Conservation (phyloP, 2,329 filamentous ascomycete genomes). For the Microdochium paspali region DNA sequence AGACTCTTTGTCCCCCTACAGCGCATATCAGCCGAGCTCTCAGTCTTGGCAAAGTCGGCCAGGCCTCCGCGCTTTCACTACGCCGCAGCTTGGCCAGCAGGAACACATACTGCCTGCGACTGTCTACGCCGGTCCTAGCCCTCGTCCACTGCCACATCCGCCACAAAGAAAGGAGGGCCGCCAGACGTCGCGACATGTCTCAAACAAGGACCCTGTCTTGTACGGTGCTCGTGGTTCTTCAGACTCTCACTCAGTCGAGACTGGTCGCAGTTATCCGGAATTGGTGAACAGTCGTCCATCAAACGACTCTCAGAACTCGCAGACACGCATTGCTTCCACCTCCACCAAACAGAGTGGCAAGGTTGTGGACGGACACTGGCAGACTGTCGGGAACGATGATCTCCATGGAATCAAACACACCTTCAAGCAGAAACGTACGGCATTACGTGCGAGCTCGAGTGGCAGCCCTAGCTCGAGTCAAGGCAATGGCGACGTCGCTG, state of each 20-base stretch:
- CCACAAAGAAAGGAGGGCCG: neutral
- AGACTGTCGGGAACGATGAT: neutral
- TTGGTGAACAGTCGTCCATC: neutral
- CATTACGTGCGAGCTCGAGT: neutral
- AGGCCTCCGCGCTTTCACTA: neutral
- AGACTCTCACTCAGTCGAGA: no score
- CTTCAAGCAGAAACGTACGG: neutral
- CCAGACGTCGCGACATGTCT: neutral
- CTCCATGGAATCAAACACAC: neutral
- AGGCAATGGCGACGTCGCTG: neutral
- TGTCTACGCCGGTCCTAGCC: neutral
- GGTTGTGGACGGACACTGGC: neutral
- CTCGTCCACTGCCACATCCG: neutral
- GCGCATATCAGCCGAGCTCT: neutral
- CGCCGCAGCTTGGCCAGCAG: neutral
- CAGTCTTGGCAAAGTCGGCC: neutral
- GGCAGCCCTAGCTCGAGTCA: neutral
- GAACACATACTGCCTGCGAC: no score
- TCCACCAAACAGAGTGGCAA: no score
- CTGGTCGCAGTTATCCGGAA: no score
- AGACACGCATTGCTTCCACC: no score
- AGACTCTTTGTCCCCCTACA: no score
- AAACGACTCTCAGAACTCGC: neutral
- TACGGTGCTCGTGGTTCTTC: no score
- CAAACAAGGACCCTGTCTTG: no score